phyloP scores from a whole-genome alignment of 1,284 basidiomycete species.

The Ceratobasidium sp. region DNA sequence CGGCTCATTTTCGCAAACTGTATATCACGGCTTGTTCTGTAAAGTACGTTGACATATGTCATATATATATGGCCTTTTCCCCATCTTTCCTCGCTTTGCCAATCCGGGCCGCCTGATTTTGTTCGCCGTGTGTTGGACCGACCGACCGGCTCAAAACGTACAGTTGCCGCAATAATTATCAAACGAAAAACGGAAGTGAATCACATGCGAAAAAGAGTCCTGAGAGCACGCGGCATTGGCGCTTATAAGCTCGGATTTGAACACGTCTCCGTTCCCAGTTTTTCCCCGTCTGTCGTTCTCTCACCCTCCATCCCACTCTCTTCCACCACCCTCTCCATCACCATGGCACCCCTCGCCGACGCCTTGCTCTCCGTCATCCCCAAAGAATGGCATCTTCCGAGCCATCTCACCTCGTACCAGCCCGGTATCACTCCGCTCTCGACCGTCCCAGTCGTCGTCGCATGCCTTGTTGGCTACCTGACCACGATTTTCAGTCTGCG shows the following conservation, averaged over 20 bases:
- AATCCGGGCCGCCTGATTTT: constrained; percentile 16
- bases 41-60: constrained; percentile 24
- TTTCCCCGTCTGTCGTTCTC: constrained; percentile 32
- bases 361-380: constrained; percentile 65
- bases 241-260: constrained; percentile 34
- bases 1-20: constrained; percentile 34
- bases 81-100: constrained; percentile 15
- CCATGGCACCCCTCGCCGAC: constrained; percentile 63
- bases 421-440: constrained; percentile 79
- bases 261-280: constrained; percentile 26
- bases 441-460: constrained; percentile 73
- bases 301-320: constrained; percentile 32
- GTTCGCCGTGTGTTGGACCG: constrained; percentile 1
- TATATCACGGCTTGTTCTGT: constrained; percentile 38
- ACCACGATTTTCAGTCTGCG: constrained; percentile 87
- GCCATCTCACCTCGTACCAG: constrained; percentile 70
- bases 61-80: constrained; percentile 18
- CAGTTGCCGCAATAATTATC: constrained; percentile 22
- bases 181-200: constrained; percentile 7
- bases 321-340: constrained; percentile 33
- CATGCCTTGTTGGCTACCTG: constrained; percentile 80
- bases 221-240: constrained; percentile 32
- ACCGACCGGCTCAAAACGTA: constrained; percentile 8
- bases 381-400: constrained; percentile 58
- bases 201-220: constrained; percentile 21